phyloP scores from a whole-genome alignment of 768 basidiomycete species.

The Porpolomopsis calyptriformis region DNA sequence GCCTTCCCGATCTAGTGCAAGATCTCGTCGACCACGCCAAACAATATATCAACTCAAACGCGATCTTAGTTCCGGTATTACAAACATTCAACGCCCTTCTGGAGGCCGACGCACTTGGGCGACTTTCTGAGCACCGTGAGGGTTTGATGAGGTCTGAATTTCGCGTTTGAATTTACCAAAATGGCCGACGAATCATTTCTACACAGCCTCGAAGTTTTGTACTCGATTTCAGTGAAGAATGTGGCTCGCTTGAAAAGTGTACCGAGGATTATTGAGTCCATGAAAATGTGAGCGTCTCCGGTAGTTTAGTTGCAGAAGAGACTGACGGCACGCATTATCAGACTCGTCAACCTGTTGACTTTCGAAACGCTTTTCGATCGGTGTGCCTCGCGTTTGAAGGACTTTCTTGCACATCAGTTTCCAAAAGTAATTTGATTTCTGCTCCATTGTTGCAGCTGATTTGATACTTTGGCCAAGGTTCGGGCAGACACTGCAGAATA shows the following conservation, averaged over 20 bases:
- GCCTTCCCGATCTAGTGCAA: constrained; percentile 38
- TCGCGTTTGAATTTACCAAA: background rate
- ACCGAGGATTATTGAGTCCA: constrained; percentile 69
- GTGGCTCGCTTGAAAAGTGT: constrained; percentile 66
- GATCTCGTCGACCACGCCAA: constrained; percentile 51
- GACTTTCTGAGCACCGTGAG: constrained; percentile 32
- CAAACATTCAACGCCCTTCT: constrained; percentile 66
- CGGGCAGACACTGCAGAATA: constrained; percentile 75
- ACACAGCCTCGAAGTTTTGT: constrained; percentile 42
- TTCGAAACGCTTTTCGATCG: constrained; percentile 35
- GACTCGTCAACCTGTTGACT: constrained; percentile 55
- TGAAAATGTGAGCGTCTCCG: constrained; percentile 60
- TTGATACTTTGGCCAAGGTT: constrained; percentile 36
- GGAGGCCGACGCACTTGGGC: constrained; percentile 51
- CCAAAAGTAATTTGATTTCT: constrained; percentile 48
- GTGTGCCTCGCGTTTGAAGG: constrained; percentile 34
- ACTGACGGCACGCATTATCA: constrained; percentile 21
- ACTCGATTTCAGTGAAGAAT: constrained; percentile 50
- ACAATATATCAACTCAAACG: constrained; percentile 49
- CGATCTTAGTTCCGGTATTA: constrained; percentile 71
- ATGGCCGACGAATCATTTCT: constrained; percentile 7
- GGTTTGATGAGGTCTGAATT: constrained; percentile 41
- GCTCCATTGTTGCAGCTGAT: background rate
- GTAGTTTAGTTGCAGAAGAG: constrained; percentile 4
- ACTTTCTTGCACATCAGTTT: constrained; percentile 70